Evolutionary conservation across 164 flowering plant genomes (phyloP).

Genomic region (Warburgia ugandensis): DNA sequence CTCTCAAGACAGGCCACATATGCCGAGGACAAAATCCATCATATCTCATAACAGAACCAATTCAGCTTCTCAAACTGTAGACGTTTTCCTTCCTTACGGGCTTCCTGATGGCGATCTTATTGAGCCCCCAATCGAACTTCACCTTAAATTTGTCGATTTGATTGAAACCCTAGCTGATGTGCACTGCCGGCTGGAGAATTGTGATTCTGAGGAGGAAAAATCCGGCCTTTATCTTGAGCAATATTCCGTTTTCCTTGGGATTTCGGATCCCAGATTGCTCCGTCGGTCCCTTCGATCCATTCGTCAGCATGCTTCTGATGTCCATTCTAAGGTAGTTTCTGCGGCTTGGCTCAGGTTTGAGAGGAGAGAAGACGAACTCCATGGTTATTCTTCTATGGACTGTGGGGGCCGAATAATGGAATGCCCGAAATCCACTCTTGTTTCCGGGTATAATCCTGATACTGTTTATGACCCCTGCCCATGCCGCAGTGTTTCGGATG

Average conservation of each 20-base stretch:
- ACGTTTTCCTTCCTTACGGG: slow-evolving; percentile 38
- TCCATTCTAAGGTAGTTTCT: slow-evolving; percentile 59
- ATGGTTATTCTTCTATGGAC: slow-evolving; percentile 28
- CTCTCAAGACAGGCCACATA: slow-evolving; percentile 16
- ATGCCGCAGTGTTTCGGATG: slow-evolving; percentile 17
- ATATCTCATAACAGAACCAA: background rate
- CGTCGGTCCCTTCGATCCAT: slow-evolving; percentile 52
- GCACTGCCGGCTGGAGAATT: slow-evolving; percentile 34
- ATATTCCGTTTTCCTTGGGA: slow-evolving; percentile 36
- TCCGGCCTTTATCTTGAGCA: slow-evolving; percentile 46
- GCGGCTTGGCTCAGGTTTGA: slow-evolving; percentile 77
- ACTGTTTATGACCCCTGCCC: slow-evolving; percentile 32
- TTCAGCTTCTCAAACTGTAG: slow-evolving; percentile 2
- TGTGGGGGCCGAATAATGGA: slow-evolving; percentile 40
- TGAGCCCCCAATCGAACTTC: slow-evolving; percentile 67
- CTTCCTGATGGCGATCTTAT: slow-evolving; percentile 36
- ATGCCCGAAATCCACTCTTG: slow-evolving; percentile 49
- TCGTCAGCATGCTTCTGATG: slow-evolving; percentile 55
- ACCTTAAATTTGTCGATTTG: slow-evolving; percentile 40
- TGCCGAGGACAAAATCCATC: slow-evolving; percentile 3
- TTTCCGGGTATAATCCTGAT: slow-evolving; percentile 41
- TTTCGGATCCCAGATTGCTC: slow-evolving; percentile 65
- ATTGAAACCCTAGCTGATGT: slow-evolving; percentile 54
- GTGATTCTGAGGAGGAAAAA: slow-evolving; percentile 30
- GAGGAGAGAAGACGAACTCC: slow-evolving; percentile 75